phyloP scores from a whole-genome alignment of 2,329 filamentous ascomycete species.

The Diplocarpon rosae region DNA sequence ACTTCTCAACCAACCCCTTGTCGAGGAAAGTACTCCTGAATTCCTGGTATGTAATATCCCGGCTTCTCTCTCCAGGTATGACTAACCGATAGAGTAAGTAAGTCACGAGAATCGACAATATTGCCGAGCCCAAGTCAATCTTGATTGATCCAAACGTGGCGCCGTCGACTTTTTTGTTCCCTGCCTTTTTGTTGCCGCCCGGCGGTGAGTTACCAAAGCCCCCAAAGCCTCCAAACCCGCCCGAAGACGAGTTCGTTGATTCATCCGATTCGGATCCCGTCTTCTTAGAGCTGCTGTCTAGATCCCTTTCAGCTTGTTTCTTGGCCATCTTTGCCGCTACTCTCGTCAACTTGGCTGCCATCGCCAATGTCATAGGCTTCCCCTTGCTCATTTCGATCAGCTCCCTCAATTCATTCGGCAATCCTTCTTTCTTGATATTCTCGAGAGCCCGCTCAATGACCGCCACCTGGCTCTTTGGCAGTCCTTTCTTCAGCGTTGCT shows the following conservation, averaged over 20 bases:
- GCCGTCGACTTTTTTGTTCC: slow-evolving; percentile 16
- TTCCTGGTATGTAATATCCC: slow-evolving; percentile 97
- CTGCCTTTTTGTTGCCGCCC: slow-evolving; percentile 28
- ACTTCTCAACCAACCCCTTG: slow-evolving; percentile 89
- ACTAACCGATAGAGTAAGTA: slow-evolving; percentile 55
- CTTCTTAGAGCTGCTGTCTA: slow-evolving; percentile 22
- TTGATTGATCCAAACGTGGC: slow-evolving; percentile 21
- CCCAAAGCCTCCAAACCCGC: slow-evolving; percentile 4
- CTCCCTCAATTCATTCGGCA: slow-evolving; percentile 46
- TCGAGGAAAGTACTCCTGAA: slow-evolving; percentile 88
- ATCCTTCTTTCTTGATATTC: slow-evolving; percentile 54
- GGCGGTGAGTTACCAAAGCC: slow-evolving; percentile 10
- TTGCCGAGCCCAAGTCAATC: slow-evolving; percentile 22
- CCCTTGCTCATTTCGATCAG: slow-evolving; percentile 24
- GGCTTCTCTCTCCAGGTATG: slow-evolving; percentile 51
- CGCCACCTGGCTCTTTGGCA: slow-evolving; percentile 51
- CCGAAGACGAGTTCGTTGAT: slow-evolving; percentile 8
- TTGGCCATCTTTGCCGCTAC: slow-evolving; percentile 26
- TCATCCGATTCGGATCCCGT: slow-evolving; percentile 20
- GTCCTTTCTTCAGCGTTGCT: slow-evolving; percentile 40
- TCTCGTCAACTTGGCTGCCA: slow-evolving; percentile 27
- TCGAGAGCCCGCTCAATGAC: slow-evolving; percentile 49
- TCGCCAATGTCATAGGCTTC: slow-evolving; percentile 20
- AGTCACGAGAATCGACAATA: slow-evolving; percentile 45
- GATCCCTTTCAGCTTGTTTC: slow-evolving; percentile 23